Conservation (phyloP, 345 rosid genomes). For the Carallia pectinifolia region DNA sequence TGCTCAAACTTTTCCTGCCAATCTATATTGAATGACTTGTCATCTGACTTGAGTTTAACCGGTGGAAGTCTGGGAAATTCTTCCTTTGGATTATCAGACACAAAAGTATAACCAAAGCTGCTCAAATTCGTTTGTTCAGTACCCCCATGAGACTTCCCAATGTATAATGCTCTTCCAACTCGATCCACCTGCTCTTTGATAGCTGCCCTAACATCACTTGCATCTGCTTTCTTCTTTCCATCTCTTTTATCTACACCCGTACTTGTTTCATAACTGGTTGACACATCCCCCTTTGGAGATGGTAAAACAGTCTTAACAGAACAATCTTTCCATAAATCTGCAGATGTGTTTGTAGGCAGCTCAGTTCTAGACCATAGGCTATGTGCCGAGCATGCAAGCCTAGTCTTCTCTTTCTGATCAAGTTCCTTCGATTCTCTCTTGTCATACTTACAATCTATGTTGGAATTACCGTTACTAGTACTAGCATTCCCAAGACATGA, state of each 20-base stretch:
- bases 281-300: conserved; percentile 50
- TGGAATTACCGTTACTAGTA: conserved; percentile 40
- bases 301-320: conserved; percentile 73
- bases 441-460: conserved; percentile 38
- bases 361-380: conserved; percentile 51
- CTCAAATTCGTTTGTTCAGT: conserved; percentile 49
- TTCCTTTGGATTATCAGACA: conserved; percentile 64
- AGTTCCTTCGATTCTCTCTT: conserved; percentile 44
- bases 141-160: conserved; percentile 58
- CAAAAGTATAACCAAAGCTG: conserved; percentile 49
- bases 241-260: conserved; percentile 52
- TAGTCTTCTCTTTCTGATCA: conserved; percentile 40
- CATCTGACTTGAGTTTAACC: conserved; percentile 92
- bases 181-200: conserved; percentile 91
- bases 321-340: conserved; percentile 70
- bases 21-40: conserved; percentile 54
- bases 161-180: conserved; percentile 76
- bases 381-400: conserved; percentile 30
- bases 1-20: conserved; percentile 91
- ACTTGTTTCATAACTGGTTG: conserved; percentile 43
- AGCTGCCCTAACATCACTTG: conserved; percentile 46
- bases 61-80: conserved; percentile 95
- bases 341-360: conserved; percentile 41
- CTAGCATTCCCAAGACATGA: conserved; percentile 47
- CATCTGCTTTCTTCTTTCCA: conserved; percentile 60